These are phyloP conservation scores for Phylloporus arenicola DNA, from an alignment of 768 basidiomycete genomes.

Conservation along the genomic window DNA sequence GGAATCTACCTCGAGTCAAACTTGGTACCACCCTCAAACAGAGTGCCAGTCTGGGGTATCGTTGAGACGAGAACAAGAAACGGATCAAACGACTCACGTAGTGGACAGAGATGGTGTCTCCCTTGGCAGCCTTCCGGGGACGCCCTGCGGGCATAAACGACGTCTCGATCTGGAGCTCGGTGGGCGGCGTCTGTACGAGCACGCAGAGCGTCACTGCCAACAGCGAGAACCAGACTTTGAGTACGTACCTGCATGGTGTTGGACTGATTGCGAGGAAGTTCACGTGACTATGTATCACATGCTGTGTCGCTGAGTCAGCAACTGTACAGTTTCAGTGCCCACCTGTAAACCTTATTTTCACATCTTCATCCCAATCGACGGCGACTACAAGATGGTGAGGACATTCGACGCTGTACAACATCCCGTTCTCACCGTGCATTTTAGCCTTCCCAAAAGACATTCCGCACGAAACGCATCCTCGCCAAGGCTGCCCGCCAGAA, in stretches of 20 bases:
- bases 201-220: slow-evolving; percentile 45
- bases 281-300: slow-evolving; percentile 3
- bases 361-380: slow-evolving; percentile 25
- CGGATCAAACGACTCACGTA: slow-evolving; percentile 47
- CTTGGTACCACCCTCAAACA: slow-evolving; percentile 69
- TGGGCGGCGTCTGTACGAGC: slow-evolving; percentile 42
- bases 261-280: not conserved
- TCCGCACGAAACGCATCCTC: slow-evolving; percentile 94
- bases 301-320: slow-evolving; percentile 30
- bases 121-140: slow-evolving; percentile 46
- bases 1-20: slow-evolving; percentile 79
- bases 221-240: slow-evolving; percentile 42
- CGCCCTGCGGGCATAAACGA: slow-evolving; percentile 58
- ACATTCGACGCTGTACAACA: not conserved
- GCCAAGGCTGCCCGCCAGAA: slow-evolving; percentile 96
- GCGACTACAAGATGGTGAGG: slow-evolving; percentile 44
- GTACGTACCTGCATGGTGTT: slow-evolving; percentile 47
- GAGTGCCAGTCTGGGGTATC: slow-evolving; percentile 54
- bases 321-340: slow-evolving; percentile 36
- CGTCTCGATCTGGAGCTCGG: slow-evolving; percentile 56
- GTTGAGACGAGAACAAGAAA: not conserved
- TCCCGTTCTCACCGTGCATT: slow-evolving; percentile 2
- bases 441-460: slow-evolving; percentile 98
- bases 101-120: slow-evolving; percentile 68
- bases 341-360: slow-evolving; percentile 29